phyloP scores from a whole-genome alignment of 176 grass and related monocot genomes.

The Aegilops bicornis region DNA sequence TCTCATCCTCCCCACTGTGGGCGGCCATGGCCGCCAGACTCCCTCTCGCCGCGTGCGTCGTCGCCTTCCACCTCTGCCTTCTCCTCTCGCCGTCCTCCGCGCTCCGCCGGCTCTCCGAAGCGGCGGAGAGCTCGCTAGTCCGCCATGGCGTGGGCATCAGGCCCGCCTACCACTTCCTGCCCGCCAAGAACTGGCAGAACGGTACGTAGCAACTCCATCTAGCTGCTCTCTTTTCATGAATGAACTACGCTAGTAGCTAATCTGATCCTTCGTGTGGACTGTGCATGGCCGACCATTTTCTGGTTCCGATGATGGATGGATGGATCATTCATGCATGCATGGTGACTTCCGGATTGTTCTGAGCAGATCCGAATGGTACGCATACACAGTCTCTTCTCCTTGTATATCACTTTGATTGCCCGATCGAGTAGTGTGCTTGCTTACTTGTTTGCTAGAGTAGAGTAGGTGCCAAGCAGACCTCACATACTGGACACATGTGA shows the following conservation, averaged over 20 bases:
- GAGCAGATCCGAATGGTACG: slow-evolving; percentile 85
- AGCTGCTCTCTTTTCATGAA: not conserved
- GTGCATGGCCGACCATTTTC: not conserved
- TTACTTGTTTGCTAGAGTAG: no score
- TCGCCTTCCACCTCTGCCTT: not conserved
- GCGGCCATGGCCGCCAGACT: not conserved
- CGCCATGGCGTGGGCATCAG: slow-evolving; percentile 10
- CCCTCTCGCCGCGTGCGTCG: not conserved
- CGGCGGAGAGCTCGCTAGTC: not conserved
- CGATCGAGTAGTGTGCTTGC: no score
- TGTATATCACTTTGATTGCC: no score
- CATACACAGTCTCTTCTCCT: no score
- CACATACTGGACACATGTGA: no score
- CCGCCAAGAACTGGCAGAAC: slow-evolving; percentile 83
- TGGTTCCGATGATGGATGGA: not conserved
- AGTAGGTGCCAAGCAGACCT: no score
- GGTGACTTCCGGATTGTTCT: not conserved
- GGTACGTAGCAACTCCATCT: slow-evolving; percentile 28
- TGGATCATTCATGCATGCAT: no score
- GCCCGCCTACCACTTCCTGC: slow-evolving; percentile 93
- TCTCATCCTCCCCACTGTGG: not conserved
- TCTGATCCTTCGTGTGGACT: not conserved
- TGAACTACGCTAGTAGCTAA: not conserved
- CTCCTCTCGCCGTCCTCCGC: not conserved
- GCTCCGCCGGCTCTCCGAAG: not conserved